Evolutionary conservation across 1,284 basidiomycete genomes (phyloP).

Genomic region (Schizophyllum amplum): DNA sequence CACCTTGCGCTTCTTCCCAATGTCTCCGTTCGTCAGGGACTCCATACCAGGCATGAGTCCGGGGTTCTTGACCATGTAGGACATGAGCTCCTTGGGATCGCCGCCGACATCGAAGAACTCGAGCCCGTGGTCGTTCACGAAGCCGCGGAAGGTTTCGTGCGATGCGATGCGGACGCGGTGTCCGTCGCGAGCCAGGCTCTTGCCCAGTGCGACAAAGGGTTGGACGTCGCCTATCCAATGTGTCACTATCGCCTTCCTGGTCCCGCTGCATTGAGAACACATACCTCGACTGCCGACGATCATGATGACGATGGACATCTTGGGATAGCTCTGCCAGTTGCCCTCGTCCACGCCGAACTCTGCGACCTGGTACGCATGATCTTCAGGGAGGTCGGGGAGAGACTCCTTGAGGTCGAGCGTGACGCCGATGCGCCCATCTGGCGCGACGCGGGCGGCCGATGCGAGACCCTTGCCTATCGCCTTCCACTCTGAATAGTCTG

Average conservation of each 20-base stretch:
- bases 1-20: conserved; percentile 30
- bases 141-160: conserved; percentile 52
- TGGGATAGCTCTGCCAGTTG: conserved; percentile 30
- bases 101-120: conserved; percentile 55
- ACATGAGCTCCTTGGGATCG: conserved; percentile 53
- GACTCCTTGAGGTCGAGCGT: conserved; percentile 38
- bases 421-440: conserved; percentile 32
- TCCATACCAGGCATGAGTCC: conserved; percentile 43
- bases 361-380: conserved; percentile 35
- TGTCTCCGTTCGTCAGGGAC: conserved; percentile 41
- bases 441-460: conserved; percentile 26
- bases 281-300: conserved; percentile 55
- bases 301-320: conserved; percentile 54
- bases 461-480: conserved; percentile 27
- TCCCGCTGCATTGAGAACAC: no score
- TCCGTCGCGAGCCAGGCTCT: conserved; percentile 42
- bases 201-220: conserved; percentile 59
- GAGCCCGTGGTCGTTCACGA: conserved; percentile 42
- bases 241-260: background rate
- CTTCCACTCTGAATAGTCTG: conserved; percentile 21
- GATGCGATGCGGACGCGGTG: conserved; percentile 63
- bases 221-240: conserved; percentile 57
- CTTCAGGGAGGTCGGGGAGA: conserved; percentile 41
- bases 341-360: conserved; percentile 41
- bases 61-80: conserved; percentile 53